Evolutionary conservation across 495 filamentous ascomycete species (phyloP).

Genomic region (Podospora fimiseda): DNA sequence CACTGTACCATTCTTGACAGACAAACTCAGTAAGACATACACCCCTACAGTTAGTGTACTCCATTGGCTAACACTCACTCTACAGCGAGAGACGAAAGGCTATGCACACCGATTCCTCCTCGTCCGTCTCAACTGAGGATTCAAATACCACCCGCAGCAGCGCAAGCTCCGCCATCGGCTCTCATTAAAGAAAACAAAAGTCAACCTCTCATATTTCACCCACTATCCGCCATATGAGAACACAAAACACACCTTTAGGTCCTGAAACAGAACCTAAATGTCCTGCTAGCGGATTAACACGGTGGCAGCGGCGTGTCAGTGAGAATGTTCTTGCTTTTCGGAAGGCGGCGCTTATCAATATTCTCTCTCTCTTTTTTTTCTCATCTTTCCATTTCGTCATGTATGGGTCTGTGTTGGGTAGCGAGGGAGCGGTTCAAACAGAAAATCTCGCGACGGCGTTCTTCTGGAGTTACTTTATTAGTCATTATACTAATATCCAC

Average conservation of each 20-base stretch:
- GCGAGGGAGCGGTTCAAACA: neutral
- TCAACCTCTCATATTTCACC: no score
- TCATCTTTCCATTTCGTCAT: slow-evolving; percentile 5
- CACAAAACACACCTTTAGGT: no score
- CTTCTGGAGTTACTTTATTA: no score
- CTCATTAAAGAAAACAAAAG: no score
- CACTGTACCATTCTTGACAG: slow-evolving; percentile 38
- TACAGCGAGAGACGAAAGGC: slow-evolving; percentile 32
- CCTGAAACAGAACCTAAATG: no score
- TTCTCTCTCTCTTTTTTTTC: neutral
- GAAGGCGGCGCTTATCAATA: no score
- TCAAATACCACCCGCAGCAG: slow-evolving; percentile 23
- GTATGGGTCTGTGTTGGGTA: neutral
- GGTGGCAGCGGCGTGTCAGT: no score
- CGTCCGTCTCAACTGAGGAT: slow-evolving; percentile 26
- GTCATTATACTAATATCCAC: no score
- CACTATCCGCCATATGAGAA: no score
- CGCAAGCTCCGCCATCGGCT: slow-evolving; percentile 18
- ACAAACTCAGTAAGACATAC: slow-evolving; percentile 36
- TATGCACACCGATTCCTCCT: slow-evolving; percentile 14
- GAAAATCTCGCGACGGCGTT: neutral
- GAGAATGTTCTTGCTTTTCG: no score
- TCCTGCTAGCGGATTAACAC: no score
- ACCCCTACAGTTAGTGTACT: no score
- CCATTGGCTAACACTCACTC: slow-evolving; percentile 5